Conservation (phyloP, 2,329 filamentous ascomycete species). For the Talaromyces sp. region DNA sequence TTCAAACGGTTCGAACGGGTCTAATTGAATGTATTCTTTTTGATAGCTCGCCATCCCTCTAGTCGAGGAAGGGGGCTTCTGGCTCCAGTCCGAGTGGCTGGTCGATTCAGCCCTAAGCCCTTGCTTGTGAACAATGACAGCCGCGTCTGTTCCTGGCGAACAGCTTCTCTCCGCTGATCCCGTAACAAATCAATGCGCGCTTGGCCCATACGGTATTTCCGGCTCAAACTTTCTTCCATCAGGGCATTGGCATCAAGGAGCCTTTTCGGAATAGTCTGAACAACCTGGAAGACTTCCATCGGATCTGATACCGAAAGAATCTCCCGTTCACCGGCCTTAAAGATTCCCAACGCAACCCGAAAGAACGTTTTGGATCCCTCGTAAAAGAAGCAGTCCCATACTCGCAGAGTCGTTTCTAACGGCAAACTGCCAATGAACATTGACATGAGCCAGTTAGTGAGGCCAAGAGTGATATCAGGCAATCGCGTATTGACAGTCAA, state of each 20-base stretch:
- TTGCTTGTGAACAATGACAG: constrained; percentile 34
- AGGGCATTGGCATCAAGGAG: constrained; percentile 77
- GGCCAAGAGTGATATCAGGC: constrained; percentile 84
- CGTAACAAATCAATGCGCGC: constrained; percentile 73
- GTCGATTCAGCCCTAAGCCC: constrained; percentile 10
- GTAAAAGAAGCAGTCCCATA: constrained; percentile 96
- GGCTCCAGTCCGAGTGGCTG: constrained; percentile 13
- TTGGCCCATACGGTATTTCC: constrained; percentile 75
- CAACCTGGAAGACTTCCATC: constrained; percentile 93
- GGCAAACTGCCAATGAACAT: constrained; percentile 90
- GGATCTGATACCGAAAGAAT: constrained; percentile 76
- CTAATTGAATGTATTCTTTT: constrained; percentile 14
- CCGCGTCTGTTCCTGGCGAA: constrained; percentile 38
- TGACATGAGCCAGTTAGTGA: constrained; percentile 97
- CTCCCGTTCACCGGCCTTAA: constrained; percentile 78
- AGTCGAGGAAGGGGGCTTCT: constrained; percentile 15
- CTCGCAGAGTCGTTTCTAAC: constrained; percentile 82
- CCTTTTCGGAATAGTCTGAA: constrained; percentile 76
- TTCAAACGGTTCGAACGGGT: not conserved
- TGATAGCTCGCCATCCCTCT: constrained; percentile 11
- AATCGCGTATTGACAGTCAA: constrained; percentile 51
- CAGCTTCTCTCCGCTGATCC: constrained; percentile 57
- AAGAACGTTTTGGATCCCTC: constrained; percentile 93
- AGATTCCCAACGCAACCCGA: constrained; percentile 82
- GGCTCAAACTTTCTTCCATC: constrained; percentile 76